Evolutionary conservation across 352 stramenopile species (phyloP), one percentile per base, ranked within the genome.

Genomic region (Globisporangium acanthophoron): DNA sequence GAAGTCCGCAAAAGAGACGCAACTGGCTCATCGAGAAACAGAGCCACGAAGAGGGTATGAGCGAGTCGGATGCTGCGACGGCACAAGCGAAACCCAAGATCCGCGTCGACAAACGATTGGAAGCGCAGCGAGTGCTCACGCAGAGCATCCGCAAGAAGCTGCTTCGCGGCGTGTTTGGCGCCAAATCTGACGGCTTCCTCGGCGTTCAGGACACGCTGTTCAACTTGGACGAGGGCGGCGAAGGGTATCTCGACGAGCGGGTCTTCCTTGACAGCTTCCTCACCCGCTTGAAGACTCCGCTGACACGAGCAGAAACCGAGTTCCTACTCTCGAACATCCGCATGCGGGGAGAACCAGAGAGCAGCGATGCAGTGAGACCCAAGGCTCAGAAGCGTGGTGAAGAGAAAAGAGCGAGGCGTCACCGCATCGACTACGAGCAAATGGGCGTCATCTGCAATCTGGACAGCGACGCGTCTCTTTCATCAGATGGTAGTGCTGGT

Each of bases 371-470:
- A 41, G 3, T 1, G 12, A 43, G 3, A 7, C 12, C 11, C 13
- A 43, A 43, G 16, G 5, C 35, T 16, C 33, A 24, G 11, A 18
- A 33, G 21, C 52, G 3, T 8, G 48, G 35, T 41, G 51, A 56
- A 54, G 1, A 50, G 56, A 40, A 58, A 52, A 8, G 58, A 59
- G 54, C 61, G 37, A 56, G 13, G 52, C 18, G 29, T 31, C 44
- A 59, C n/a, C 41, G 65, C 2, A 61, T 89, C 24, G 64, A 89
- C 48, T 89, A 87, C 39, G 73, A 89, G 24, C 74, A 85, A 45
- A 55, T 89, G 41, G 68, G 59, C 1, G 61, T 56, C 6, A 51
- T 83, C 33, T 87, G 64, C 45, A 73, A 73, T 45, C 43, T 89
- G 11, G 66, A 85, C 41, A 86, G 76, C 44, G 79, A 89, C 44